Evolutionary conservation across 768 basidiomycete genomes (phyloP), one percentile per base, ranked within the genome.

Genomic region (Boletus sp.): DNA sequence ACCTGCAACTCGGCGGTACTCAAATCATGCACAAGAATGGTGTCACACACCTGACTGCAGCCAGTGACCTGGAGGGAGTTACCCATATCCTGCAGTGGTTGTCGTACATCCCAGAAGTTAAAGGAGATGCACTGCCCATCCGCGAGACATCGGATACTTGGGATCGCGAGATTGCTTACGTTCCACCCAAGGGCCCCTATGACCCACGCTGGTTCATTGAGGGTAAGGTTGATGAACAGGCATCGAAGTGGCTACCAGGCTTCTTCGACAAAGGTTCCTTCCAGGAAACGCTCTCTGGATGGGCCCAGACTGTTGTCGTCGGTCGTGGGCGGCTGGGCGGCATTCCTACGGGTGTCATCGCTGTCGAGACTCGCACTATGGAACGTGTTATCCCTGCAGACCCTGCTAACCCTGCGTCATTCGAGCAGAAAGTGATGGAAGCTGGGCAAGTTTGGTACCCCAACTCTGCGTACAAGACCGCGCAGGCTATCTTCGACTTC

Each of bases 1-100:
- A 98, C 73, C 75, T 99, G 64, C 97, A 98, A 73, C 90, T 99
- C 57, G 97, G 97, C 61, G 97, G 97, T 53, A 98, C 97, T n/a
- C 97, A 99, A 69, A 98, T 99, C 79, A 98, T 99, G 97, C 91
- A 94, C 85, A 98, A 98, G 85, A 99, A 99, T 69, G 97, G 97
- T 75, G 92, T 98, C 54, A 97, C 96, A 5, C 97, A 99, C 71
- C 78, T 98, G 56, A 95, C 93, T 4, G 95, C 97, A 35, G 84
- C 84, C 65, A 98, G 94, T 70, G 97, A 99, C 71, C 78, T 99
- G 35, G 92, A 98, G 73, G 97, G 97, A 56, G 94, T 95, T 15
- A 87, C 88, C 28, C 90, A 94, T 57, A 98, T 98, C 63, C 77
- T 98, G 45, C 84, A 94, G 63, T 99, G 97, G 94, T 71, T 99